A percentile compares a stretch with the other conserved stretches of the same genome.
phyloP scores from a whole-genome alignment of 1,284 basidiomycete genomes.

The Somion occarium region DNA sequence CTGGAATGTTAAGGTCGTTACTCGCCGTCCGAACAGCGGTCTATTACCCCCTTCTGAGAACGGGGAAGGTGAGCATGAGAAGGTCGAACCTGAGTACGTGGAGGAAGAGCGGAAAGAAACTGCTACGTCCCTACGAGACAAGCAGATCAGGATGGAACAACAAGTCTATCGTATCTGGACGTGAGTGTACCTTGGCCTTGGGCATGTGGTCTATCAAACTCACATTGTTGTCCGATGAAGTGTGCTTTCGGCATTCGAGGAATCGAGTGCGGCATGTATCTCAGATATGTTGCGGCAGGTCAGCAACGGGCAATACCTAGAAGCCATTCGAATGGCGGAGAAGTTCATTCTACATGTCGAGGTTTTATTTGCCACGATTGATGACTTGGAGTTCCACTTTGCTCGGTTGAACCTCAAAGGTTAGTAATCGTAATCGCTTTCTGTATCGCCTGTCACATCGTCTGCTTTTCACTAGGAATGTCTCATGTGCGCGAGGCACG shows the following conservation, averaged over 20 bases:
- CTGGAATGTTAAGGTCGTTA: constrained; percentile 97
- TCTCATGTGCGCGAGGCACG: constrained; percentile 97
- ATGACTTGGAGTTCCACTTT: constrained; percentile 93
- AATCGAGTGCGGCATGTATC: constrained; percentile 98
- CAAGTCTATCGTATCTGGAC: constrained; percentile 99
- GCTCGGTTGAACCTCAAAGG: constrained; percentile 81
- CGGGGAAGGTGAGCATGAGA: constrained; percentile 32
- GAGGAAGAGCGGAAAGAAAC: constrained; percentile 83
- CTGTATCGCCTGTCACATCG: not conserved
- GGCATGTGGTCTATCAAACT: not conserved
- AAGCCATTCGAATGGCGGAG: constrained; percentile 97
- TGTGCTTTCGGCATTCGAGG: constrained; percentile 96
- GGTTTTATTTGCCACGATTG: constrained; percentile 95
- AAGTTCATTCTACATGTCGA: constrained; percentile 99
- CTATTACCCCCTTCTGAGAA: constrained; percentile 43
- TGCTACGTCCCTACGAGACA: constrained; percentile 81
- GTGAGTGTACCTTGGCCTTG: constrained; percentile 32
- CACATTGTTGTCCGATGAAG: constrained; percentile 30
- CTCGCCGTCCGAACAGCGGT: constrained; percentile 61
- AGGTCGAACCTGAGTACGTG: constrained; percentile 47
- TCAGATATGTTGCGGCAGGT: constrained; percentile 98
- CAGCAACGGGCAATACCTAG: constrained; percentile 93
- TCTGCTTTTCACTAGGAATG: constrained; percentile 68
- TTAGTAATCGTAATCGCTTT: constrained; percentile 36
- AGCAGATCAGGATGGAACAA: constrained; percentile 94